phyloP scores from a whole-genome alignment of 75 land plant species.

The Pinus taeda region DNA sequence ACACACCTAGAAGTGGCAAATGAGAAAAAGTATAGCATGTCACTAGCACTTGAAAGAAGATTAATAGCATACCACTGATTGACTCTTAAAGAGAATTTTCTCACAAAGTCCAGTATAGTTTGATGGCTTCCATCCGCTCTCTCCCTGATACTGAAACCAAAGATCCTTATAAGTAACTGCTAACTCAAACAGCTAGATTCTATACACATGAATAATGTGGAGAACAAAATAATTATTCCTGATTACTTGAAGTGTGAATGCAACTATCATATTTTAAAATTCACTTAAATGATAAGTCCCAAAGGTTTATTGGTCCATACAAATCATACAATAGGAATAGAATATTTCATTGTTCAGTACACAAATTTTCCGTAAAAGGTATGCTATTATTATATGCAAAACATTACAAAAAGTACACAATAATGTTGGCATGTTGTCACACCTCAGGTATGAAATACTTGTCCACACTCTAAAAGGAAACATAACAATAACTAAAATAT shows the following conservation, averaged over 20 bases:
- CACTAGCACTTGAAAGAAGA: neutral
- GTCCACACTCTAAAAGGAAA: neutral
- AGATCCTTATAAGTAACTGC: neutral
- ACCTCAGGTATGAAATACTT: too few relatives aligned
- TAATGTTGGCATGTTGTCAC: too few relatives aligned
- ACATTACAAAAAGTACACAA: too few relatives aligned
- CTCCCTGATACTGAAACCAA: slow-evolving; percentile 80
- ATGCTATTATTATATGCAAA: too few relatives aligned
- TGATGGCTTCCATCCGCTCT: slow-evolving; percentile 79
- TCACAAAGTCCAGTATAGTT: slow-evolving; percentile 88
- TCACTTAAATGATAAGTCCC: too few relatives aligned
- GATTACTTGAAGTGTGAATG: neutral
- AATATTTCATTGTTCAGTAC: too few relatives aligned
- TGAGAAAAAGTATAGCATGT: neutral
- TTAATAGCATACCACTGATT: slow-evolving; percentile 74
- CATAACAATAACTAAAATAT: neutral
- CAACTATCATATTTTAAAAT: too few relatives aligned
- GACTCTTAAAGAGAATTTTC: slow-evolving; percentile 85
- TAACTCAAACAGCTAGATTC: neutral
- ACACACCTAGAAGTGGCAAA: too few relatives aligned
- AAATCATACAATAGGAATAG: too few relatives aligned
- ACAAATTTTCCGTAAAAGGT: too few relatives aligned
- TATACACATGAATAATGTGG: neutral
- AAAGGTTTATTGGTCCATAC: too few relatives aligned
- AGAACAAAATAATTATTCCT: neutral